phyloP scores from a whole-genome alignment of 495 filamentous ascomycete genomes.

The Penicillium cataractarum region DNA sequence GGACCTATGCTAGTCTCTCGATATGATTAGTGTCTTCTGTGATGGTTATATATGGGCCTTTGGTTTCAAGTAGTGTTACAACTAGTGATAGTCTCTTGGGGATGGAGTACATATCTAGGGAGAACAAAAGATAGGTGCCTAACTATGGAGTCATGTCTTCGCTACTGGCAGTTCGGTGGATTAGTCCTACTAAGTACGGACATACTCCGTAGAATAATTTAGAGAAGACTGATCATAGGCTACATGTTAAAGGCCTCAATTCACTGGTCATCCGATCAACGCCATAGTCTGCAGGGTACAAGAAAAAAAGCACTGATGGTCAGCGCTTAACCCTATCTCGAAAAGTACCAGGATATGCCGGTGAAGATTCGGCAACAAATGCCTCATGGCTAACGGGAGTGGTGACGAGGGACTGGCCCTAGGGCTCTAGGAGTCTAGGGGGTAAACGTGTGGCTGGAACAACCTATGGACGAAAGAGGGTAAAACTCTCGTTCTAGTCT shows the following conservation, averaged over 20 bases:
- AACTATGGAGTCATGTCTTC: background rate
- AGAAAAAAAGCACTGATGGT: background rate
- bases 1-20: background rate
- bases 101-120: background rate
- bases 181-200: too few relatives aligned
- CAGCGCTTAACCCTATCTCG: background rate
- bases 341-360: background rate
- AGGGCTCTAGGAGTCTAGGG: too few relatives aligned
- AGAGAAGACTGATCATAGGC: too few relatives aligned
- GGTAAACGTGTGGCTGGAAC: conserved; percentile 3
- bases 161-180: too few relatives aligned
- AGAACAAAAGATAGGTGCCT: background rate
- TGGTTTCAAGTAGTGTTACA: background rate
- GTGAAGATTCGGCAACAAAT: conserved; percentile 16
- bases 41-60: background rate
- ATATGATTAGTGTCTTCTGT: background rate
- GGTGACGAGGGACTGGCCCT: background rate
- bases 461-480: conserved; percentile 7
- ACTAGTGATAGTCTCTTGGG: background rate
- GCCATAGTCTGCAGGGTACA: background rate
- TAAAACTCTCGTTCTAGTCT: conserved; percentile 1
- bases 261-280: background rate
- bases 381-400: conserved; percentile 14
- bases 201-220: too few relatives aligned
- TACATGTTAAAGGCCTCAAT: background rate